Conservation (phyloP, 805 yeast genomes). For the Wickerhamiella kazuoi region DNA sequence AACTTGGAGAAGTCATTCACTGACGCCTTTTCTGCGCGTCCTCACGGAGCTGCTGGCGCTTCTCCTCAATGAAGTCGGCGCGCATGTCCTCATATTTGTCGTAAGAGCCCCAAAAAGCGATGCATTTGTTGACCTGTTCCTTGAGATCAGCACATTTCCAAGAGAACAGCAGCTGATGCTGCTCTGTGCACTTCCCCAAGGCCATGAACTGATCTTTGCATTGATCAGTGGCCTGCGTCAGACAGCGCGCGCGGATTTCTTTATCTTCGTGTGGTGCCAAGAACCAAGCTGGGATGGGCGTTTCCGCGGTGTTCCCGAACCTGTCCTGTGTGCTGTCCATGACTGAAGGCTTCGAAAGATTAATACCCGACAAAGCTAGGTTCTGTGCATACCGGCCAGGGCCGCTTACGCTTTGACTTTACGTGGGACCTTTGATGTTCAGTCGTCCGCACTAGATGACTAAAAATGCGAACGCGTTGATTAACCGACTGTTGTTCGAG, state of each 20-base stretch:
- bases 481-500: too few species aligned
- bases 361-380: too few species aligned
- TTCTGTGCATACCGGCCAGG: neutral
- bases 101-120: slow-evolving; percentile 20
- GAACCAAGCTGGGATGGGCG: slow-evolving; percentile 22
- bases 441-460: too few species aligned
- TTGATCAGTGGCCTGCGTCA: slow-evolving; percentile 18
- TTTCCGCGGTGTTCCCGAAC: slow-evolving; percentile 4
- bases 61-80: slow-evolving; percentile 17
- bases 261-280: slow-evolving; percentile 24
- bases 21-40: too few species aligned
- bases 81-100: slow-evolving; percentile 18
- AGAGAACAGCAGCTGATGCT: slow-evolving; percentile 21
- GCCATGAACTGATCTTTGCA: slow-evolving; percentile 18
- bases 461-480: too few species aligned
- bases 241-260: slow-evolving; percentile 19
- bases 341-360: too few species aligned
- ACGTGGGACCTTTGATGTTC: too few species aligned
- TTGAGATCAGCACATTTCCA: slow-evolving; percentile 23
- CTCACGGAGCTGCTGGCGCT: slow-evolving; percentile 10
- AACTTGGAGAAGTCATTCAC: too few species aligned
- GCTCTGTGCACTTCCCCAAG: slow-evolving; percentile 20
- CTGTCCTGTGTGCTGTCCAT: too few species aligned
- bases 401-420: too few species aligned
- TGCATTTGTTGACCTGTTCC: slow-evolving; percentile 20